Percentiles rank a stretch among this genome's conserved stretches.
These are phyloP conservation scores for Leptoxyphium fumago DNA, from an alignment of 2,329 filamentous ascomycete genomes.

Conservation along the genomic window DNA sequence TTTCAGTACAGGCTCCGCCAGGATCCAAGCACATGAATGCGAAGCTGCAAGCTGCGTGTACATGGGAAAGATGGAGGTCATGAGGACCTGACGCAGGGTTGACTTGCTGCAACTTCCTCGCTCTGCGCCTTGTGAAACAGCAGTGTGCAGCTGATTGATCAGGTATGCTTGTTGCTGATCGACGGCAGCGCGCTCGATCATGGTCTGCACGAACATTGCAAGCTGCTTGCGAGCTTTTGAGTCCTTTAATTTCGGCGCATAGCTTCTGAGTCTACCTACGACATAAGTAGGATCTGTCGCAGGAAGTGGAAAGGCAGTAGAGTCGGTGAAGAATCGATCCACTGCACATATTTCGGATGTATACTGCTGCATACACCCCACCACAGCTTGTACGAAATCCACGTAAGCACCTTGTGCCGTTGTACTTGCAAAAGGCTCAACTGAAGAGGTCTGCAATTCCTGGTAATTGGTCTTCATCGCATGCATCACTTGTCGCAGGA, in stretches of 20 bases:
- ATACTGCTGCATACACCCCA: constrained; percentile 47
- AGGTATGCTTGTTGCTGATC: constrained; percentile 45
- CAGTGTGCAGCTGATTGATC: constrained; percentile 36
- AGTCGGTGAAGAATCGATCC: constrained; percentile 46
- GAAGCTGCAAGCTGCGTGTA: constrained; percentile 38
- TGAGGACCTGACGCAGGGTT: constrained; percentile 36
- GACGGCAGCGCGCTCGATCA: constrained; percentile 42
- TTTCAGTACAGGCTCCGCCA: constrained; percentile 38
- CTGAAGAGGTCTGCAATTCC: constrained; percentile 27
- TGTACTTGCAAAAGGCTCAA: constrained; percentile 7
- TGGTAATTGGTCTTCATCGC: constrained; percentile 48
- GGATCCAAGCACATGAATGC: constrained; percentile 34
- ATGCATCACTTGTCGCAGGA: constrained; percentile 43
- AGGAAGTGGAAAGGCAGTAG: constrained; percentile 44
- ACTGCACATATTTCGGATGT: constrained; percentile 42
- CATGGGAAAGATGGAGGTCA: constrained; percentile 41
- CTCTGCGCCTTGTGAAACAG: constrained; percentile 33
- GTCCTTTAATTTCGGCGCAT: constrained; percentile 37
- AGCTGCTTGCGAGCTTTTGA: constrained; percentile 38
- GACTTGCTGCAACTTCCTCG: constrained; percentile 19
- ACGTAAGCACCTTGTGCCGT: constrained; percentile 40
- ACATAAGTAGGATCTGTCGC: constrained; percentile 47
- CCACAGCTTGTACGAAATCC: constrained; percentile 44
- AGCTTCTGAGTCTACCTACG: constrained; percentile 44
- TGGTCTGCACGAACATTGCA: constrained; percentile 43